Conservation (phyloP, 805 yeast species). For the Starmerella apicola region DNA sequence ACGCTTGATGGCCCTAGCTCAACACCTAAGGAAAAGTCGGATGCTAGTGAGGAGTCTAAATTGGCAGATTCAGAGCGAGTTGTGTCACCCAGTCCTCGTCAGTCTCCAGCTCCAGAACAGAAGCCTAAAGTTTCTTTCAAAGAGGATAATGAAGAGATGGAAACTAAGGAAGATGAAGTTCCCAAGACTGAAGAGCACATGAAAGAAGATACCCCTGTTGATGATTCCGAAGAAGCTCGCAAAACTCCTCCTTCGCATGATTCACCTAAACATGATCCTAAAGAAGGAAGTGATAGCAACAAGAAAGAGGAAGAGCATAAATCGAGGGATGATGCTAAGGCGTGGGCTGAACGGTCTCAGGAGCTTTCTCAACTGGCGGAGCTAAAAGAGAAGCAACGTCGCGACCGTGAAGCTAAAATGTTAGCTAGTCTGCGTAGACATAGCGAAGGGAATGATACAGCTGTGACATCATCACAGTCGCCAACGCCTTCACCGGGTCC, state of each 20-base stretch:
- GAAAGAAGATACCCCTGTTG: neutral
- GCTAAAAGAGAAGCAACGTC: constrained; percentile 24
- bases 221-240: neutral
- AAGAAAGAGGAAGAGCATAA: neutral
- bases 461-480: neutral
- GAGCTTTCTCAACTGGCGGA: constrained; percentile 17
- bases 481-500: constrained; percentile 12
- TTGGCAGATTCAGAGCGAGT: no score
- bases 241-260: neutral
- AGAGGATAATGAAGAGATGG: no score
- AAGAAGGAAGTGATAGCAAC: neutral
- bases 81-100: no score
- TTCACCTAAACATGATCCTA: neutral
- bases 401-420: constrained; percentile 26
- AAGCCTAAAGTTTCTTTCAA: no score
- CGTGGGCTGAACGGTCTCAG: constrained; percentile 13
- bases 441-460: neutral
- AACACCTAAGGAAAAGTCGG: no score
- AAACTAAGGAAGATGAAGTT: no score
- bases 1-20: neutral
- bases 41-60: no score
- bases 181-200: no score
- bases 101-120: no score
- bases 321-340: neutral
- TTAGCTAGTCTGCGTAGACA: constrained; percentile 20